Evolutionary conservation across 441 rosid genomes (phyloP).

Genomic region (Corymbia calophylla): DNA sequence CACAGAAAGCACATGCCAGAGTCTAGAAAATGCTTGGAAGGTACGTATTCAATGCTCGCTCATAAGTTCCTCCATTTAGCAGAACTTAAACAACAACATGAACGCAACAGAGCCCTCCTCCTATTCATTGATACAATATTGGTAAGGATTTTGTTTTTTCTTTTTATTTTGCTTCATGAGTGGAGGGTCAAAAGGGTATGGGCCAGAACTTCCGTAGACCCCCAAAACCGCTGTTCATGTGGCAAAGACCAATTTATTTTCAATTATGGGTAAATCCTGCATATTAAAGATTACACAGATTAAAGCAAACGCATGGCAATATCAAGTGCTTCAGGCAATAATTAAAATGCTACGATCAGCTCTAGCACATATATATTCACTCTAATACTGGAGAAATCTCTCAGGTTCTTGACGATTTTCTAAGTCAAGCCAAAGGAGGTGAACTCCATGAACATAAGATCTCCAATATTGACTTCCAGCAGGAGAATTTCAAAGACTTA

Average conservation of each 20-base stretch:
- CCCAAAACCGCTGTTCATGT: background rate
- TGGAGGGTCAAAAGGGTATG: background rate
- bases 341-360: background rate
- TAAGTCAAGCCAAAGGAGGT: constrained; percentile 64
- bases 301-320: background rate
- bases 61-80: background rate
- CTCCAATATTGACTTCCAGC: constrained; percentile 61
- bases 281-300: background rate
- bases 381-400: constrained; percentile 2
- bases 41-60: constrained; percentile 12
- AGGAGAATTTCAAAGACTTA: constrained; percentile 70
- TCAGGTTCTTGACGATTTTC: constrained; percentile 83
- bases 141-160: background rate
- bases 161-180: background rate
- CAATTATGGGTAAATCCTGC: background rate
- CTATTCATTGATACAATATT: background rate
- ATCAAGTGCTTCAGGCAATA: background rate
- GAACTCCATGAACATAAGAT: constrained; percentile 38
- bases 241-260: background rate
- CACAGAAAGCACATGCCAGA: constrained; percentile 72
- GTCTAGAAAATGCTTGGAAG: constrained; percentile 99
- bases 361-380: background rate
- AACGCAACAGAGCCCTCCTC: background rate
- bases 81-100: background rate
- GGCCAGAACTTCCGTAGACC: background rate